Evolutionary conservation across 768 basidiomycete genomes (phyloP), one percentile per base, ranked within the genome.

Genomic region (Tephrocybe sp.): DNA sequence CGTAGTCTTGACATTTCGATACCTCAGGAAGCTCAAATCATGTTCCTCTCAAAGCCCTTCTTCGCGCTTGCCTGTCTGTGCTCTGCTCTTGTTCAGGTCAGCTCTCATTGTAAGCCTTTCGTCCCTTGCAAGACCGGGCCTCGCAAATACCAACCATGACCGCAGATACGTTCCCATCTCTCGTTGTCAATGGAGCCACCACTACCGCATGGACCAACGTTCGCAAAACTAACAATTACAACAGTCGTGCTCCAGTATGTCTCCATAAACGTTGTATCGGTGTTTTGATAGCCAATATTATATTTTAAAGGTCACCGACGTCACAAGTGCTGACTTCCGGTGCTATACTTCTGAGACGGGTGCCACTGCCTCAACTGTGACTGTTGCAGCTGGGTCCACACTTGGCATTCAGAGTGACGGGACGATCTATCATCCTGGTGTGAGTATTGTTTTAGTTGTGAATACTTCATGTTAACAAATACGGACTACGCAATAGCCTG

Each of bases 361-460:
- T 23, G 70, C 72, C 4, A 72, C 70, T 6, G 74, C 78, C 10
- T 52, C 68, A 42, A 81, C 78, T 8, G 64, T 73, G 49, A 66
- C 68, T 24, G 75, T 78, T 42, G 63, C 71, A 37, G 79, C 78
- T 30, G 79, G 78, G 32, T 66, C 70, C 6, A 65, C 60, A 33
- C 63, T 79, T 44, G 76, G 77, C 20, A 72, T 79, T 59, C 63
- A 61, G 40, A 64, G 68, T 51, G 71, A 77, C 55, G 64, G 65
- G 14, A 68, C 68, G 33, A 75, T 78, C 48, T 79, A 77, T 51
- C 78, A 80, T 62, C 72, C 73, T n/a, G 77, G 77, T 45, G 76
- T 73, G 54, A 34, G 68, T 62, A 33, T 30, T 6, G 6, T 10
- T n/a, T 30, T 30, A 30, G 5, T 17, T 24, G 12, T 9, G 11